Evolutionary conservation across 2,329 filamentous ascomycete species (phyloP), one percentile per base, ranked within the genome.

Genomic region (Colletotrichum filicis): DNA sequence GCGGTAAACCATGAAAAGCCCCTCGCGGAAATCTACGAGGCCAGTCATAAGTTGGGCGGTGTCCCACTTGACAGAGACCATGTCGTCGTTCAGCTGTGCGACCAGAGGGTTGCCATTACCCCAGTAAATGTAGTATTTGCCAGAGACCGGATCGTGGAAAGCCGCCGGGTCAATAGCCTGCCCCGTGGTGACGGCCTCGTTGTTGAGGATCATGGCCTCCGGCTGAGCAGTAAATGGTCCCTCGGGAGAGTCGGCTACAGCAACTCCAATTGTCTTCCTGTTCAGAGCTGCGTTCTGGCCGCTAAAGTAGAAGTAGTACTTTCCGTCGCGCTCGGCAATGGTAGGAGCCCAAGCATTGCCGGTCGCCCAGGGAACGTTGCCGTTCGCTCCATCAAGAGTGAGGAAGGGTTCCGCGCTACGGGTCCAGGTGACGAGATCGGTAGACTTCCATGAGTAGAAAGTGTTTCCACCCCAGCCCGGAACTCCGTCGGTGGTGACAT

Each of bases 271-370:
- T 4, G 88, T 90, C 66, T 91, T 86, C 14, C 61, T 62, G 72
- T 90, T 84, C 37, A 87, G 81, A 0, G 88, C 88, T 0, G 90
- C 89, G 55, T 85, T 85, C 19, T 87, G 79, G 0, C 86, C 86
- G 49, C 82, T 87, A 79, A 92, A 92, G 80, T 91, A 92, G 32
- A 93, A 88, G 76, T 91, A 92, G 80, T 89, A 93, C 80, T 90
- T 91, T 0, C 89, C 89, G 71, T 89, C 83, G 62, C 88, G 89
- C 61, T 83, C 81, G 1, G 89, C 89, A 2, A 91, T 91, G 64
- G 91, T 90, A 0, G 91, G 91, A 0, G 91, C 91, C 91, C 91
- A 93, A 4, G 92, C 87, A 76, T 92, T 92, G 73, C 92, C 91
- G 1, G 84, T 87, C 0, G 90, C 90, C 91, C 91, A 93, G 1